These are phyloP conservation scores for Pseudofabraea citricarpa DNA, from an alignment of 2,329 filamentous ascomycete species.

Conservation along the genomic window DNA sequence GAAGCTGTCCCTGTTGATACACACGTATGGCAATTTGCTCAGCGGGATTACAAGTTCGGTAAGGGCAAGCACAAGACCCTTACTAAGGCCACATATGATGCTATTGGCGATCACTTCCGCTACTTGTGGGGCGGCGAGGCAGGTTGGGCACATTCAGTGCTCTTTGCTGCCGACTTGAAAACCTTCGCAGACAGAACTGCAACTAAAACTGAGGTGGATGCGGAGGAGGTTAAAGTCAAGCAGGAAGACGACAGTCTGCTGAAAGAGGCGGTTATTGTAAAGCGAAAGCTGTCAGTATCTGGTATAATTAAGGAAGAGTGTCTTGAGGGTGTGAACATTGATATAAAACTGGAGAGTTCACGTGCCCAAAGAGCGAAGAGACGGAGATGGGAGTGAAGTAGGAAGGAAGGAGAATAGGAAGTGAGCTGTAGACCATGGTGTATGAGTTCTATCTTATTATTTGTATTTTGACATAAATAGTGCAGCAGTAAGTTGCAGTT, in stretches of 20 bases:
- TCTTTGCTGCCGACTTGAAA: conserved; percentile 89
- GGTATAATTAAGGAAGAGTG: conserved; percentile 14
- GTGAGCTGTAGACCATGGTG: too few species aligned
- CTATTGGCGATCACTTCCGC: conserved; percentile 85
- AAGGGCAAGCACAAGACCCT: conserved; percentile 78
- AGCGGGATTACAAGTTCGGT: conserved; percentile 90
- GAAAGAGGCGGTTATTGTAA: conserved; percentile 14
- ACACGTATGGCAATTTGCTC: conserved; percentile 97
- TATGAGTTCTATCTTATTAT: too few species aligned
- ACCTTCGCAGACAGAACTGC: conserved; percentile 65
- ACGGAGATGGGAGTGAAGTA: conserved; percentile 8
- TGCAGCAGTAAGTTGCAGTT: too few species aligned
- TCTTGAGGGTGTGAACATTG: conserved; percentile 12
- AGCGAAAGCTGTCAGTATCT: conserved; percentile 2
- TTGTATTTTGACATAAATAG: too few species aligned
- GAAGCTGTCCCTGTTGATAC: conserved; percentile 96
- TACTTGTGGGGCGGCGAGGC: conserved; percentile 88
- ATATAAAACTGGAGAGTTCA: conserved; percentile 16
- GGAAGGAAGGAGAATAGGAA: neutral
- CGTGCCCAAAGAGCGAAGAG: conserved; percentile 21
- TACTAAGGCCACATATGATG: conserved; percentile 83
- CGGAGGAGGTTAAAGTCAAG: conserved; percentile 33
- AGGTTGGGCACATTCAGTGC: conserved; percentile 94
- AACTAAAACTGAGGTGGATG: conserved; percentile 42
- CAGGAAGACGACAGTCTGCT: conserved; percentile 20